A percentile compares a stretch with the other conserved stretches of the same genome.
These are phyloP conservation scores for Talaromyces sp. DNA, from an alignment of 2,329 filamentous ascomycete genomes.

Conservation along the genomic window DNA sequence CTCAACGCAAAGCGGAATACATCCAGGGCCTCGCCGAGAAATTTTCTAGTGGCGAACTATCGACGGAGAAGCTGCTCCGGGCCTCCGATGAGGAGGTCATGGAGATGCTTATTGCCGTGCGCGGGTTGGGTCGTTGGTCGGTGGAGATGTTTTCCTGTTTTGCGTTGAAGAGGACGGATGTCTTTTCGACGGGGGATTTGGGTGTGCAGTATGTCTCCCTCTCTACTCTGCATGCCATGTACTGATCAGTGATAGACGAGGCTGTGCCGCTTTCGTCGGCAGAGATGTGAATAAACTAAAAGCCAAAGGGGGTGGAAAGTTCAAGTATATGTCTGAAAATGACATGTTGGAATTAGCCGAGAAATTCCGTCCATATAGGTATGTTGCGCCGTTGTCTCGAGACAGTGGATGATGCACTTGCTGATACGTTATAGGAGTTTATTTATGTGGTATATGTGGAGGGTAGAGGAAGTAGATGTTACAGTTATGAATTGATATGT, in stretches of 20 bases:
- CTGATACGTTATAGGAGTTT: slow-evolving; percentile 59
- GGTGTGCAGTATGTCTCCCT: slow-evolving; percentile 68
- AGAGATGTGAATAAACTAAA: slow-evolving; percentile 82
- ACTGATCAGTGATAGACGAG: slow-evolving; percentile 51
- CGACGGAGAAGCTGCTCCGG: slow-evolving; percentile 68
- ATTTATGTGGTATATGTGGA: slow-evolving; percentile 99
- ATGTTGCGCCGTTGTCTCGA: slow-evolving; percentile 27
- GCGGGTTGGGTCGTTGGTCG: slow-evolving; percentile 84
- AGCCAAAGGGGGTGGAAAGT: slow-evolving; percentile 74
- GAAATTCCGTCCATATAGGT: slow-evolving; percentile 77
- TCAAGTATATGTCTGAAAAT: slow-evolving; percentile 94
- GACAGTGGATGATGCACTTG: neutral
- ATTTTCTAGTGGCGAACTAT: slow-evolving; percentile 72
- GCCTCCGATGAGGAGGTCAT: slow-evolving; percentile 84
- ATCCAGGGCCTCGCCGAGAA: slow-evolving; percentile 79
- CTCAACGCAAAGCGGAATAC: slow-evolving; percentile 94
- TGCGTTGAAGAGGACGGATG: slow-evolving; percentile 87
- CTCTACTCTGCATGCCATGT: neutral
- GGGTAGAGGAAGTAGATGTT: slow-evolving; percentile 74
- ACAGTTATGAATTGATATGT: slow-evolving; percentile 41
- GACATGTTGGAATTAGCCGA: slow-evolving; percentile 85
- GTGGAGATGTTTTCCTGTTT: slow-evolving; percentile 99
- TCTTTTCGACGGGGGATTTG: slow-evolving; percentile 87
- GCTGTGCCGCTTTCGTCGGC: slow-evolving; percentile 85
- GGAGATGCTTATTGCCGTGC: slow-evolving; percentile 75